Evolutionary conservation across 768 basidiomycete species (phyloP).

Genomic region (Podaxis mareebaensis): DNA sequence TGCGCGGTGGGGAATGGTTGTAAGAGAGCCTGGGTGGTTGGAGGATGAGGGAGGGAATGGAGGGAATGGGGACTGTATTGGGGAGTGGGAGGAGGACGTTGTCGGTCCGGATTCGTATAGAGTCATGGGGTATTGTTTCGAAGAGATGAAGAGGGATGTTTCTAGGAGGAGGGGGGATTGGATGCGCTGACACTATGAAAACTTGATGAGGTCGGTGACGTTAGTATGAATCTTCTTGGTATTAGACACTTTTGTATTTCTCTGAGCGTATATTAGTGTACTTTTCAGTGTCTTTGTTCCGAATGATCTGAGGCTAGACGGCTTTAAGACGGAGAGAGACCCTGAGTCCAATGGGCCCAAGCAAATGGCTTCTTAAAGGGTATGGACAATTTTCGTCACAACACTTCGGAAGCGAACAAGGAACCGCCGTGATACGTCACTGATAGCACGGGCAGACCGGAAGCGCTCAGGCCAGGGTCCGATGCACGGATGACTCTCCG

Average conservation of each 20-base stretch:
- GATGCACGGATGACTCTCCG: too few relatives aligned
- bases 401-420: too few relatives aligned
- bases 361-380: background rate
- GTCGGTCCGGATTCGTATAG: slow-evolving; percentile 15
- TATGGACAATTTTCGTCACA: too few relatives aligned
- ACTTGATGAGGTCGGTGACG: background rate
- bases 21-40: slow-evolving; percentile 4
- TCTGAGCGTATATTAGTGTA: background rate
- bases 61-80: slow-evolving; percentile 17
- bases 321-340: background rate
- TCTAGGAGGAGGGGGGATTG: background rate
- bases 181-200: slow-evolving; percentile 5
- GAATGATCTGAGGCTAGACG: background rate
- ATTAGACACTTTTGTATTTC: background rate
- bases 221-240: background rate
- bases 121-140: slow-evolving; percentile 19
- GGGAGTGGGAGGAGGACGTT: slow-evolving; percentile 20
- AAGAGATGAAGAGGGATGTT: slow-evolving; percentile 16
- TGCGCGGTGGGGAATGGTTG: slow-evolving; percentile 9
- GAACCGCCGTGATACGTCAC: too few relatives aligned
- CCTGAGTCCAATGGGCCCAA: background rate
- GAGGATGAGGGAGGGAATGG: slow-evolving; percentile 1
- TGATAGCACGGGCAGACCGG: too few relatives aligned
- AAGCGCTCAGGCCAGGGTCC: too few relatives aligned
- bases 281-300: background rate